Evolutionary conservation across 1,284 basidiomycete genomes (phyloP).

Genomic region (Sporisorium sorghi): DNA sequence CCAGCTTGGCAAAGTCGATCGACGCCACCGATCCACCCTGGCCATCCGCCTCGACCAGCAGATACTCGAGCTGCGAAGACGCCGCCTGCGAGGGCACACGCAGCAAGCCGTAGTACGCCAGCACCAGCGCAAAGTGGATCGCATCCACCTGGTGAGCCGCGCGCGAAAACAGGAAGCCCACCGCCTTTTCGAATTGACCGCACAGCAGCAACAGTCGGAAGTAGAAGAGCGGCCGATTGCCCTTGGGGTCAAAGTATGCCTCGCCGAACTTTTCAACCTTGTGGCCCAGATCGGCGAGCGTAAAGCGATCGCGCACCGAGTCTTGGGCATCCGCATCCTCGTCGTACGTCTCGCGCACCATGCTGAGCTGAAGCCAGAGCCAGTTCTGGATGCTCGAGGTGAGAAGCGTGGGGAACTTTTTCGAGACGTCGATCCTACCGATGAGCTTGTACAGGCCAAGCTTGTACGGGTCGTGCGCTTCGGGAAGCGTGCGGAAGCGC

Average conservation of each 20-base stretch:
- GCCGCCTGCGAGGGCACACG: constrained; percentile 82
- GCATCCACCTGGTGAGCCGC: constrained; percentile 90
- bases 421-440: constrained; percentile 86
- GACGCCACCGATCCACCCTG: constrained; percentile 59
- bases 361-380: constrained; percentile 95
- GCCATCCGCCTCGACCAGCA: constrained; percentile 37
- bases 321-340: constrained; percentile 54
- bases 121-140: constrained; percentile 89
- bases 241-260: constrained; percentile 86
- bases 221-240: constrained; percentile 79
- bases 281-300: constrained; percentile 82
- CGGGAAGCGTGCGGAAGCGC: constrained; percentile 76
- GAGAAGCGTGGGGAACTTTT: constrained; percentile 84
- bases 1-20: constrained; percentile 82
- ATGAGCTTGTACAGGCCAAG: constrained; percentile 94
- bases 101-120: constrained; percentile 92
- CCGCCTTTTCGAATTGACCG: constrained; percentile 93
- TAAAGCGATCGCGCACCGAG: constrained; percentile 72
- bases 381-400: constrained; percentile 95
- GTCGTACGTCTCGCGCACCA: constrained; percentile 73
- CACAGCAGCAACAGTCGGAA: constrained; percentile 90
- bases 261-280: constrained; percentile 82
- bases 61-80: constrained; percentile 75
- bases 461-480: constrained; percentile 84
- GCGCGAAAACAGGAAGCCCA: constrained; percentile 89